Conservation (phyloP, 2,329 filamentous ascomycete species). For the Exophiala oligosperma region DNA sequence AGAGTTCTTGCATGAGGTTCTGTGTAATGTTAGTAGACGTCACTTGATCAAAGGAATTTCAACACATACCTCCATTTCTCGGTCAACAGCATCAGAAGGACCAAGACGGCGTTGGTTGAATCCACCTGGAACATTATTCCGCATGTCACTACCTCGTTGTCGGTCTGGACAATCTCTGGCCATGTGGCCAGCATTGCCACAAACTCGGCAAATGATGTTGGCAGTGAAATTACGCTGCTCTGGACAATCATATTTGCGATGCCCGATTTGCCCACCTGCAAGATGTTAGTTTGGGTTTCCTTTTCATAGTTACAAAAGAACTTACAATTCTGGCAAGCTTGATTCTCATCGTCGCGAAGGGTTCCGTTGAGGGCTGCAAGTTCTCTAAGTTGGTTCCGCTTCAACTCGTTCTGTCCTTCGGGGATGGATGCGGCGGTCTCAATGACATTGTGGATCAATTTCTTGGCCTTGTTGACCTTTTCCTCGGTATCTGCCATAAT, state of each 20-base stretch:
- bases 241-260: constrained; percentile 97
- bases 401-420: constrained; percentile 97
- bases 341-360: constrained; percentile 97
- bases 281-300: constrained; percentile 2
- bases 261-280: constrained; percentile 84
- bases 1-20: constrained; percentile 98
- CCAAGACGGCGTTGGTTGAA: constrained; percentile 66
- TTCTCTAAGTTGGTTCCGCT: constrained; percentile 96
- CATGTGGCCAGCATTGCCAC: constrained; percentile 97
- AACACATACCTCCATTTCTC: constrained; percentile 83
- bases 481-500: constrained; percentile 99
- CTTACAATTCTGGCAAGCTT: constrained; percentile 94
- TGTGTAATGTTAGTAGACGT: constrained; percentile 39
- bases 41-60: background rate
- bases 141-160: constrained; percentile 87
- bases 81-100: constrained; percentile 80
- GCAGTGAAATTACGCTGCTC: constrained; percentile 98
- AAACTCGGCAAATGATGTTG: constrained; percentile 97
- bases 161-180: constrained; percentile 95
- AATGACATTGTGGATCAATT: constrained; percentile 96
- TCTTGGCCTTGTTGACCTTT: constrained; percentile 99
- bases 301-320: constrained; percentile 15
- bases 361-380: constrained; percentile 98
- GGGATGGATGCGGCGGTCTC: constrained; percentile 98
- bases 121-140: constrained; percentile 65